These are phyloP conservation scores for Adansonia digitata DNA, from an alignment of 345 rosid genomes.

Conservation along the genomic window DNA sequence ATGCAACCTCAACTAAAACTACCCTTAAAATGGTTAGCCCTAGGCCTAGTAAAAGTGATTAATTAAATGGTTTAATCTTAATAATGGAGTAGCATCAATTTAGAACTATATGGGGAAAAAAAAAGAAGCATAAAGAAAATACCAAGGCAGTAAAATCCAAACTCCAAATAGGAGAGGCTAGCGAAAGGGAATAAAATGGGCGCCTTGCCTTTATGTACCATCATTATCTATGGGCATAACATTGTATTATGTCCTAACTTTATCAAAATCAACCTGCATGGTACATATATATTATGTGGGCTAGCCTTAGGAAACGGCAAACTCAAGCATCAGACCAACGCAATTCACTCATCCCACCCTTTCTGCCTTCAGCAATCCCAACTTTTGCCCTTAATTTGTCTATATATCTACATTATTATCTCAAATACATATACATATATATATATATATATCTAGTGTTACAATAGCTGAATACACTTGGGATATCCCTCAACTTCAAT, in stretches of 20 bases:
- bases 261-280: slow-evolving; percentile 17
- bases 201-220: slow-evolving; percentile 41
- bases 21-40: not conserved
- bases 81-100: not conserved
- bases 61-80: not conserved
- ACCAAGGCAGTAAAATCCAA: not conserved
- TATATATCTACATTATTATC: too few relatives aligned
- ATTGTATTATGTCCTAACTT: slow-evolving; percentile 12
- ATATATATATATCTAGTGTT: not conserved
- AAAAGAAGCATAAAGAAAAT: not conserved
- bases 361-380: too few relatives aligned
- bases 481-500: not conserved
- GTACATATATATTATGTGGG: too few relatives aligned
- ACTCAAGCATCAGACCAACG: slow-evolving; percentile 14
- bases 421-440: too few relatives aligned
- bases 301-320: slow-evolving; percentile 14
- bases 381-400: too few relatives aligned
- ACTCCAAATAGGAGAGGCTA: slow-evolving; percentile 18
- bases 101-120: too few relatives aligned
- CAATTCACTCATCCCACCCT: not conserved
- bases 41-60: not conserved
- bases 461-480: not conserved
- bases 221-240: slow-evolving; percentile 28
- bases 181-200: slow-evolving; percentile 16
- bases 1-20: not conserved